phyloP scores from a whole-genome alignment of 2,329 filamentous ascomycete species.

The Penicillium sp. region DNA sequence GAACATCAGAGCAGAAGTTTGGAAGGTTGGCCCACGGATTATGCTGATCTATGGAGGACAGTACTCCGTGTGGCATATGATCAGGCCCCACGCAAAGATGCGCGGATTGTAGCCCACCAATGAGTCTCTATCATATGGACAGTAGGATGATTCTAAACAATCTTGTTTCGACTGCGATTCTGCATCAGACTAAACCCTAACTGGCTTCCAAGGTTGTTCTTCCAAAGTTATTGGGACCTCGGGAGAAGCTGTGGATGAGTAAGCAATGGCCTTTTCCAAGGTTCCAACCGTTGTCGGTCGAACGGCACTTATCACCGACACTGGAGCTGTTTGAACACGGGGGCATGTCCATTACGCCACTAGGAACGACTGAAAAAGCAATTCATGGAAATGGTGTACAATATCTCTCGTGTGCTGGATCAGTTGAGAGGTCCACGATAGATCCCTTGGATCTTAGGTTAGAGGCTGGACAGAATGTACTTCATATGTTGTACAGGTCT shows the following conservation, averaged over 20 bases:
- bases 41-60: slow-evolving; percentile 5
- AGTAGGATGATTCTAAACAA: not conserved
- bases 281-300: too few species aligned
- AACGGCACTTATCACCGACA: too few species aligned
- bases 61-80: slow-evolving; percentile 4
- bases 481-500: not conserved
- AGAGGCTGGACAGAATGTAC: too few species aligned
- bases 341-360: too few species aligned
- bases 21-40: not conserved
- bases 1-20: not conserved
- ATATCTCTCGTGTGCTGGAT: too few species aligned
- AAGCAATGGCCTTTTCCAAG: not conserved
- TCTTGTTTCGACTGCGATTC: not conserved
- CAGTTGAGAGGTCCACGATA: too few species aligned
- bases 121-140: not conserved
- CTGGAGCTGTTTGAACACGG: too few species aligned
- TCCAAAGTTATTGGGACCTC: too few species aligned
- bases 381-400: too few species aligned
- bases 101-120: not conserved
- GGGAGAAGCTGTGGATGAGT: not conserved
- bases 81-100: not conserved
- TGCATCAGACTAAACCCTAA: not conserved
- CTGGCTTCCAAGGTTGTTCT: too few species aligned
- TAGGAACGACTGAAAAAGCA: too few species aligned
- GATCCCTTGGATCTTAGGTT: too few species aligned